These are phyloP conservation scores for Solanum commersonii DNA, from an alignment of 257 asterid species.

Conservation along the genomic window DNA sequence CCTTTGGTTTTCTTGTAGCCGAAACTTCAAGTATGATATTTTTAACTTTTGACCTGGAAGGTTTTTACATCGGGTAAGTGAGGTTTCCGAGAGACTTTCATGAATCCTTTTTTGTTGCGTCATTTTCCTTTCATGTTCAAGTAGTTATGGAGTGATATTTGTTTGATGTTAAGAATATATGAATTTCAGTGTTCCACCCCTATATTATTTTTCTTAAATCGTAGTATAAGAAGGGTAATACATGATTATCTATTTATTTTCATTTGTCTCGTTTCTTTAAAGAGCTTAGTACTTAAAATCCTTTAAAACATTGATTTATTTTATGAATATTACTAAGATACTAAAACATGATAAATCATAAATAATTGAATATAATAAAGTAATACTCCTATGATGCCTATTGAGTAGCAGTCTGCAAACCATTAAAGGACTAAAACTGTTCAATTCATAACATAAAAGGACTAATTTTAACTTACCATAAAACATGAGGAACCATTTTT, in stretches of 20 bases:
- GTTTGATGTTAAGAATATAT: not conserved
- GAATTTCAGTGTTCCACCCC: not conserved
- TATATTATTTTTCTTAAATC: not conserved
- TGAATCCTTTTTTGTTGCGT: not conserved
- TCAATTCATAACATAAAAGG: not conserved
- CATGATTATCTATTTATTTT: not conserved
- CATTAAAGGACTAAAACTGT: not conserved
- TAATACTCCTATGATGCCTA: not conserved
- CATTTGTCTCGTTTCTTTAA: not conserved
- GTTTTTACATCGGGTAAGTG: not conserved
- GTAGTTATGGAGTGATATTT: not conserved
- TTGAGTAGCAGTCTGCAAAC: not conserved
- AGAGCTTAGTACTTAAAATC: not conserved
- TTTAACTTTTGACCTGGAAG: not conserved
- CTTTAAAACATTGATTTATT: fast-evolving
- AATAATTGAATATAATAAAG: not conserved
- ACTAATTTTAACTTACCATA: not conserved
- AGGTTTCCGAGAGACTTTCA: not conserved
- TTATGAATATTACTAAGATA: not conserved
- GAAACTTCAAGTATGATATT: not conserved
- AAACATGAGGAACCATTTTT: not conserved
- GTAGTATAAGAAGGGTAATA: not conserved
- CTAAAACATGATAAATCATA: not conserved
- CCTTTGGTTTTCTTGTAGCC: not conserved
- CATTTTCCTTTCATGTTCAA: not conserved